These are phyloP conservation scores for Claviceps quebecensis DNA, from an alignment of 2,329 filamentous ascomycete species.

Conservation along the genomic window DNA sequence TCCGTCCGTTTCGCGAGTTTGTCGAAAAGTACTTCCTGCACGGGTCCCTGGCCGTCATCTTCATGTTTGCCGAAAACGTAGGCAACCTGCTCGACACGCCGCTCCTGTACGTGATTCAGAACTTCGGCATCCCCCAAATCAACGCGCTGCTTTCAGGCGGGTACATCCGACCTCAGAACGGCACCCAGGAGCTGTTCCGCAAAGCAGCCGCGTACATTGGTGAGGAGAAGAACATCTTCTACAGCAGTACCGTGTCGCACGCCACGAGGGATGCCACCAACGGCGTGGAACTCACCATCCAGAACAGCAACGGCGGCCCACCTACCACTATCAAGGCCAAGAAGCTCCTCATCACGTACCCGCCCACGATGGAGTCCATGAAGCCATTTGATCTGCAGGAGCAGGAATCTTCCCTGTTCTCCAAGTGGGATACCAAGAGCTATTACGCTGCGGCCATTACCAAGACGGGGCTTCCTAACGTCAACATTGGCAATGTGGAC, in stretches of 20 bases:
- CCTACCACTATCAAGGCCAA: slow-evolving; percentile 17
- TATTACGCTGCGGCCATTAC: slow-evolving; percentile 20
- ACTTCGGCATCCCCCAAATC: slow-evolving; percentile 9
- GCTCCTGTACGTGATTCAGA: slow-evolving; percentile 26
- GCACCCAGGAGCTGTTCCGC: slow-evolving; percentile 12
- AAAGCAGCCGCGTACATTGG: slow-evolving; percentile 15
- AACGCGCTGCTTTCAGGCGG: slow-evolving; percentile 3
- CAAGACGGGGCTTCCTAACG: slow-evolving; percentile 13
- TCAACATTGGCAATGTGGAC: slow-evolving; percentile 12
- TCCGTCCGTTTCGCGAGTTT: slow-evolving; percentile 27
- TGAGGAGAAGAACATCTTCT: slow-evolving; percentile 10
- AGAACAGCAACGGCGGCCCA: slow-evolving; percentile 12
- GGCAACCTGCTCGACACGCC: slow-evolving; percentile 25
- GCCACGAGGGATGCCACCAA: slow-evolving; percentile 8
- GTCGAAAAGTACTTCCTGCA: slow-evolving; percentile 26
- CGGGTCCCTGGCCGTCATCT: slow-evolving; percentile 20
- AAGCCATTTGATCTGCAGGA: slow-evolving; percentile 18
- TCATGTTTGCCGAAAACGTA: slow-evolving; percentile 21
- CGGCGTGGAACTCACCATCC: slow-evolving; percentile 15
- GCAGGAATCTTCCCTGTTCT: slow-evolving; percentile 18
- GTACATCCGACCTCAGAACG: slow-evolving; percentile 4
- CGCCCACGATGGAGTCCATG: slow-evolving; percentile 20
- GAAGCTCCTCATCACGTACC: slow-evolving; percentile 22
- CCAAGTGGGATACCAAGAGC: slow-evolving; percentile 18
- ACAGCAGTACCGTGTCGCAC: slow-evolving; percentile 11